These are phyloP conservation scores for Clonostachys sp. DNA, from an alignment of 2,329 filamentous ascomycete genomes.

Conservation along the genomic window DNA sequence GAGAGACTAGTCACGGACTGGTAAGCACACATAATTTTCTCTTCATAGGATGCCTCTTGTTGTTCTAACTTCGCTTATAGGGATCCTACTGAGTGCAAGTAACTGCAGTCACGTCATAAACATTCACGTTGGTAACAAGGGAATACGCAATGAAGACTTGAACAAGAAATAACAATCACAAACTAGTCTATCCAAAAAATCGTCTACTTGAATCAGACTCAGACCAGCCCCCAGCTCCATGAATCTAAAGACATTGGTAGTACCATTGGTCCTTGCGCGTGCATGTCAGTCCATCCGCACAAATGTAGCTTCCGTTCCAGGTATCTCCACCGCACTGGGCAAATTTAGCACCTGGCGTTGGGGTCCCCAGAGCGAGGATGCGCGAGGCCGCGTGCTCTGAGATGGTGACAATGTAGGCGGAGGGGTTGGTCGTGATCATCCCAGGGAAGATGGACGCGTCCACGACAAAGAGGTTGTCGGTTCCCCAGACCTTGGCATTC, in stretches of 20 bases:
- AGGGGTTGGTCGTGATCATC: conserved; percentile 64
- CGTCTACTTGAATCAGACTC: too few species aligned
- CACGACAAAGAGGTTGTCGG: conserved; percentile 64
- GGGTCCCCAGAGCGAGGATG: conserved; percentile 8
- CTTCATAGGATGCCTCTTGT: too few species aligned
- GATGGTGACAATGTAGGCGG: conserved; percentile 58
- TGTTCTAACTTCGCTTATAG: too few species aligned
- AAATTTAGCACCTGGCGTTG: conserved; percentile 4
- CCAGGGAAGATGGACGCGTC: conserved; percentile 68
- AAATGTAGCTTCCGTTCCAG: conserved; percentile 13
- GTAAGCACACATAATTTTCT: conserved; percentile 16
- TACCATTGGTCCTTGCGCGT: conserved; percentile 10
- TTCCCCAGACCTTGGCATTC: conserved; percentile 62
- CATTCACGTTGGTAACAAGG: too few species aligned
- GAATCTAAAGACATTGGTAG: conserved; percentile 4
- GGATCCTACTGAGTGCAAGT: too few species aligned
- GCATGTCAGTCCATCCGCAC: conserved; percentile 8
- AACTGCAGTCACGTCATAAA: too few species aligned
- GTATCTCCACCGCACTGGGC: conserved; percentile 12
- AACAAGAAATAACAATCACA: too few species aligned
- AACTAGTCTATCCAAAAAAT: too few species aligned
- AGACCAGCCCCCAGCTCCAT: neutral
- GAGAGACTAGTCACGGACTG: conserved; percentile 70
- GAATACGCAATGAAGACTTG: too few species aligned
- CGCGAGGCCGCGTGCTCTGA: conserved; percentile 51